Percentiles rank a stretch among this genome's conserved stretches.
These are phyloP conservation scores for Gentiana dahurica DNA, from an alignment of 257 asterid species.

Conservation along the genomic window DNA sequence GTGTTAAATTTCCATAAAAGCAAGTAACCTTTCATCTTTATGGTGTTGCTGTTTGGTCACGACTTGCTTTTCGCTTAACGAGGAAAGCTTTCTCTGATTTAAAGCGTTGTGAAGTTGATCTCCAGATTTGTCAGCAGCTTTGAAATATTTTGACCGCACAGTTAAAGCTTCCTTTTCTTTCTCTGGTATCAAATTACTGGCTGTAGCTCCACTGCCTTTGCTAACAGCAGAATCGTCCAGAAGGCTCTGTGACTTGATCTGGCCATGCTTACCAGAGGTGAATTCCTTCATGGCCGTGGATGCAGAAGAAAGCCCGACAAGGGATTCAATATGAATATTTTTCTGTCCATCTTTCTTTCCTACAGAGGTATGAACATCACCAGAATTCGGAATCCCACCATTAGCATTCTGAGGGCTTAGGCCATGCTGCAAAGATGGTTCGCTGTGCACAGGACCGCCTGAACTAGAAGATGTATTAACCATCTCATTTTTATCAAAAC, in stretches of 20 bases:
- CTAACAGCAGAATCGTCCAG: constrained; percentile 17
- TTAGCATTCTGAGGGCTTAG: constrained; percentile 22
- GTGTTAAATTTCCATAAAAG: neutral
- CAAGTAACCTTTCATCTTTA: constrained; percentile 22
- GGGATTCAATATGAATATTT: constrained; percentile 14
- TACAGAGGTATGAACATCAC: constrained; percentile 17
- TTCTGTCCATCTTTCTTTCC: constrained; percentile 23
- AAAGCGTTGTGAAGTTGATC: constrained; percentile 17
- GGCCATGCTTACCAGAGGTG: constrained; percentile 13
- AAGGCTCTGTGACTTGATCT: constrained; percentile 22
- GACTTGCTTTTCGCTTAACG: constrained; percentile 22
- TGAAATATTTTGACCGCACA: constrained; percentile 32
- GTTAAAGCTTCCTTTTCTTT: constrained; percentile 30
- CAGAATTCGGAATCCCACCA: constrained; percentile 15
- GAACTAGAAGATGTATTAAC: constrained; percentile 20
- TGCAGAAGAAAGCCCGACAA: neutral
- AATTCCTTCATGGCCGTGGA: constrained; percentile 2
- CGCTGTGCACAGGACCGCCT: constrained; percentile 16
- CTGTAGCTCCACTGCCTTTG: constrained; percentile 28
- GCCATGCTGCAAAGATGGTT: constrained; percentile 21
- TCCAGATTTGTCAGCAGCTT: constrained; percentile 35
- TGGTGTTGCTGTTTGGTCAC: constrained; percentile 24
- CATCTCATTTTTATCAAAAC: constrained; percentile 13
- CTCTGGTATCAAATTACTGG: constrained; percentile 20
- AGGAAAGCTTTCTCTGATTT: constrained; percentile 27